Base-by-base conservation (phyloP, 805 yeast genomes). In the Kodamaea nitidulidarum region DNA sequence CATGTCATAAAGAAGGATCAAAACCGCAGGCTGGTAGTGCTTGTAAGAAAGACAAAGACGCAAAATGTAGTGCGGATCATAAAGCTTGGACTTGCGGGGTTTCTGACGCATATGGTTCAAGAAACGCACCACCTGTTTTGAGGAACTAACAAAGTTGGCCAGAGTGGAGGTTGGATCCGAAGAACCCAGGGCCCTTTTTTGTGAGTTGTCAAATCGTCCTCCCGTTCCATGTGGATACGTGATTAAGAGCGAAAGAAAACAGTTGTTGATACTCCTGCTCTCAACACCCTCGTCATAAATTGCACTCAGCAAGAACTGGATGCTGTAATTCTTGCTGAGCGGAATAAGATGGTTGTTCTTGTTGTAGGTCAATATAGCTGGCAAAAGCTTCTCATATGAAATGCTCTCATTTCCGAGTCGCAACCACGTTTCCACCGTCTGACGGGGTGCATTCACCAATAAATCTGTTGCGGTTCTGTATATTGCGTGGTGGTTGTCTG, bases 371-470 rank as follows among this genome's bases (percentile, higher is more conserved):
- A 88, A 58, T 9, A 91, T 64, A 0, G 96, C 80, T 2, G 96
- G 95, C 2, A 93, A 58, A 15, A 93, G 65, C 43, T 71, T 77
- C 10, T 74, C 71, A 35, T 83, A 81, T 42, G 84, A 76, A 2
- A 91, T 46, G n/a, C 20, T 24, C 24, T 55, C 58, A 16, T 49
- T 41, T 6, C 38, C 39, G 15, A 81, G 56, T 36, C 80, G 72
- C 52, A 85, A 73, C 97, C 97, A 93, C 0, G 85, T 70, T 37
- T 81, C 83, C 2, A 86, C 78, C 0, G 96, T 87, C 9, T 70
- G 73, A 20, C 65, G 66, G 0, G 98, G 90, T 10, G 74, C 61
- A 49, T 85, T 84, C 2, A 79, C 66, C 37, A 93, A 56, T 27
- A 93, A 58, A 0, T 80, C 80, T 0, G 83, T 79, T 1, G 97